These are phyloP conservation scores for Zymoseptoria tritici DNA, from an alignment of 2,329 filamentous ascomycete genomes.

Conservation along the genomic window DNA sequence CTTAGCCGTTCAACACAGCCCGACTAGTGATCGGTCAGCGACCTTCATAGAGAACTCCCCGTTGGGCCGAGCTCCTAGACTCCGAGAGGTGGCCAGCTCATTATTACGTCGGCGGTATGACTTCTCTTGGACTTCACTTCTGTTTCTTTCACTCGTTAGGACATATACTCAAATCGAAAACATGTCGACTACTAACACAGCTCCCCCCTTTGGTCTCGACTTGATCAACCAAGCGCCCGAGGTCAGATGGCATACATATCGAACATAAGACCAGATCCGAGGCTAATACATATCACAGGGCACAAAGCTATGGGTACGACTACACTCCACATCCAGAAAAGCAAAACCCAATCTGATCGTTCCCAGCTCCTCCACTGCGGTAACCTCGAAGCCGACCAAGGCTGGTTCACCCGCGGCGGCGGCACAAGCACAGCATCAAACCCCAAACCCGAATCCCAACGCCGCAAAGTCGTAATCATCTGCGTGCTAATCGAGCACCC, in stretches of 20 bases:
- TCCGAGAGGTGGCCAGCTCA: not conserved
- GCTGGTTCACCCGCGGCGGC: conserved; percentile 30
- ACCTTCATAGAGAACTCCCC: not conserved
- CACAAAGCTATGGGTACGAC: conserved; percentile 31
- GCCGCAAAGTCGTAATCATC: conserved; percentile 29
- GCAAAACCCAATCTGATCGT: not conserved
- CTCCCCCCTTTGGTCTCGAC: conserved; percentile 14
- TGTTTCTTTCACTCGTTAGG: not conserved
- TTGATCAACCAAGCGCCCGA: conserved; percentile 20
- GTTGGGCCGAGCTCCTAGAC: not conserved
- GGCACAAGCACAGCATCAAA: conserved; percentile 26
- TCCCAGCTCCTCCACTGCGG: conserved; percentile 29
- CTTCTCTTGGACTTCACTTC: not conserved
- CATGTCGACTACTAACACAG: conserved; percentile 1
- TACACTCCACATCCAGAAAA: not conserved
- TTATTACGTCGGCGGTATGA: not conserved
- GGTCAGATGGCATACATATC: not conserved
- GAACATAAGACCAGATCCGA: not conserved
- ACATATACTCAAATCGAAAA: not conserved
- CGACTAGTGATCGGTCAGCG: not conserved
- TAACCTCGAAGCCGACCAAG: conserved; percentile 31
- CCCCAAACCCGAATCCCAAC: conserved; percentile 20
- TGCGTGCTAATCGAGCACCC: conserved; percentile 25
- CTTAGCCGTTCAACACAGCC: not conserved
- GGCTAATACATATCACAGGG: conserved; percentile 17